Evolutionary conservation across 495 filamentous ascomycete species (phyloP).

Genomic region (Penicillium argentinense): DNA sequence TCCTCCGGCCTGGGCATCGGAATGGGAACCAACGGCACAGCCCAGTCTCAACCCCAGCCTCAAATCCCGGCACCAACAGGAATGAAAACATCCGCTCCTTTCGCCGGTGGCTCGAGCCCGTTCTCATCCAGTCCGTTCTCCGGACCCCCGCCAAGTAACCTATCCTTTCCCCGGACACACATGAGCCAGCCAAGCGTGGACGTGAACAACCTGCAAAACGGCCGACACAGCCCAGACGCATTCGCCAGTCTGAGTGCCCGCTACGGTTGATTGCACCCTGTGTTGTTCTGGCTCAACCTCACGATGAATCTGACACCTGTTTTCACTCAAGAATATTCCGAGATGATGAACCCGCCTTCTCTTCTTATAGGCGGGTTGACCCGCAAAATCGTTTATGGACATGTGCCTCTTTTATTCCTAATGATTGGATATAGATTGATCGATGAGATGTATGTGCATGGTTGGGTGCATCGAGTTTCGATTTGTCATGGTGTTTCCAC

Average conservation of each 20-base stretch:
- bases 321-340: no score
- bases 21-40: slow-evolving; percentile 16
- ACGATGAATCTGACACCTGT: background rate
- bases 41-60: slow-evolving; percentile 17
- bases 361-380: background rate
- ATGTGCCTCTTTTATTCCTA: background rate
- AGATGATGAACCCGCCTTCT: no score
- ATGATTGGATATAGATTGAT: slow-evolving; percentile 21
- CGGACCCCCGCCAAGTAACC: slow-evolving; percentile 11
- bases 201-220: slow-evolving; percentile 69
- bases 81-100: slow-evolving; percentile 4
- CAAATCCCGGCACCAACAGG: slow-evolving; percentile 19
- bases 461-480: slow-evolving; percentile 5
- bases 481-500: background rate
- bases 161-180: slow-evolving; percentile 47
- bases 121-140: slow-evolving; percentile 4
- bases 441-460: slow-evolving; percentile 25
- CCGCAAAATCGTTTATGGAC: slow-evolving; percentile 4
- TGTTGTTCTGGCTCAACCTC: background rate
- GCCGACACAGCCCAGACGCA: slow-evolving; percentile 91
- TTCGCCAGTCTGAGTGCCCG: slow-evolving; percentile 89
- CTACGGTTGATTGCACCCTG: slow-evolving; percentile 18
- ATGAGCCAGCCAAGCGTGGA: slow-evolving; percentile 89
- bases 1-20: slow-evolving; percentile 23
- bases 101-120: background rate